A percentile compares a stretch with the other conserved stretches of the same genome.
Evolutionary conservation across 2,329 filamentous ascomycete genomes (phyloP).

Genomic region (Venturia pyrina): DNA sequence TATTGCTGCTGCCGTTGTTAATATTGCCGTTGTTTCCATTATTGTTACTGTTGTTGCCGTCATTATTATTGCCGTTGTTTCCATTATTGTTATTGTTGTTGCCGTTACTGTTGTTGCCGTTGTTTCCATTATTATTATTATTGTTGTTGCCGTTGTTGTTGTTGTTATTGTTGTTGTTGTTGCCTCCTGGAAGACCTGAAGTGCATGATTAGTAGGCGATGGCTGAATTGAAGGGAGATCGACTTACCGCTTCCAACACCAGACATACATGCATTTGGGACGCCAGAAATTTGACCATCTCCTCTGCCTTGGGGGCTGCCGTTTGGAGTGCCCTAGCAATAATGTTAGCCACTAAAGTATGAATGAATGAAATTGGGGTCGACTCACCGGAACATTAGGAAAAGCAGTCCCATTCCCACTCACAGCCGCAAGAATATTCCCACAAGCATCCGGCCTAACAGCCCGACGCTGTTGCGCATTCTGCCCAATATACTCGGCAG

Average conservation of each 20-base stretch:
- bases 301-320: slow-evolving; percentile 11
- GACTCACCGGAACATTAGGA: slow-evolving; percentile 9
- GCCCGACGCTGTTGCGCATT: slow-evolving; percentile 12
- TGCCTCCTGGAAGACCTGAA: not conserved
- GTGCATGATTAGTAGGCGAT: not conserved
- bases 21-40: not conserved
- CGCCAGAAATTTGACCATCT: slow-evolving; percentile 9
- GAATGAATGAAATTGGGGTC: not conserved
- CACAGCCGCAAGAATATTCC: slow-evolving; percentile 3
- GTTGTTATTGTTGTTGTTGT: not conserved
- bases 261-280: slow-evolving; percentile 4
- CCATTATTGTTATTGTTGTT: not conserved
- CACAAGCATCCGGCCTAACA: slow-evolving; percentile 12
- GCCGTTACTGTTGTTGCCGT: not conserved
- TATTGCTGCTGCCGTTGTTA: not conserved
- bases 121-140: not conserved
- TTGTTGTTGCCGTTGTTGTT: not conserved
- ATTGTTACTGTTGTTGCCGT: not conserved
- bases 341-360: not conserved
- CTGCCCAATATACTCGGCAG: slow-evolving; percentile 12
- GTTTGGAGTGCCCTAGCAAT: slow-evolving; percentile 9
- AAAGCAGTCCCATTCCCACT: slow-evolving; percentile 5
- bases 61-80: not conserved
- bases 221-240: not conserved
- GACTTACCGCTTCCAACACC: not conserved